Evolutionary conservation across 1,139 yeast genomes (phyloP).

Genomic region (Yamadazyma diospyri): DNA sequence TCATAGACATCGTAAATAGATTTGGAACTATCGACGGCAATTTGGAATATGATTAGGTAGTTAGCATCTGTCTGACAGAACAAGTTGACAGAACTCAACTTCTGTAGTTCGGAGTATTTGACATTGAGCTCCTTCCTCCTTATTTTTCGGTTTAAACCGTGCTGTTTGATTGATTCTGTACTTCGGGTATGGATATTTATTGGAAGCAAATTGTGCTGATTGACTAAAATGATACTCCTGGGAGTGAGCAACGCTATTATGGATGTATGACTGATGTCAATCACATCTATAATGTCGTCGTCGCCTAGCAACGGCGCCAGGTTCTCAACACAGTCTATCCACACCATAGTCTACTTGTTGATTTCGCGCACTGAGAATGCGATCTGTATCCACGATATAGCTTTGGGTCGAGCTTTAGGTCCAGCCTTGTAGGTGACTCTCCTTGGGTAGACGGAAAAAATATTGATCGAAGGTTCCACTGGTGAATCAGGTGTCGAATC

Average conservation of each 20-base stretch:
- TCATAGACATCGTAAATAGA: slow-evolving; percentile 29
- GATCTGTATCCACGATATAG: too few relatives aligned
- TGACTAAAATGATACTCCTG: slow-evolving; percentile 24
- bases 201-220: slow-evolving; percentile 34
- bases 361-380: too few relatives aligned
- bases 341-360: slow-evolving; percentile 33
- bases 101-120: slow-evolving; percentile 25
- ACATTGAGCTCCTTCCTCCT: slow-evolving; percentile 28
- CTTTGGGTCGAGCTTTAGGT: too few relatives aligned
- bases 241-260: slow-evolving; percentile 31
- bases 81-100: slow-evolving; percentile 25
- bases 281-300: slow-evolving; percentile 23
- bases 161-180: slow-evolving; percentile 28
- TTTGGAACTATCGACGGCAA: slow-evolving; percentile 26
- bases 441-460: too few relatives aligned
- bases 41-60: slow-evolving; percentile 34
- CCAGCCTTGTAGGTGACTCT: too few relatives aligned
- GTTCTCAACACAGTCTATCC: slow-evolving; percentile 34
- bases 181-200: slow-evolving; percentile 30
- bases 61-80: slow-evolving; percentile 32
- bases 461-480: too few relatives aligned
- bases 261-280: slow-evolving; percentile 33
- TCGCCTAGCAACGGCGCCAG: slow-evolving; percentile 25
- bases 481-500: too few relatives aligned
- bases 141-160: slow-evolving; percentile 28